Conservation (phyloP, 768 basidiomycete species). For the Suillus plorans region DNA sequence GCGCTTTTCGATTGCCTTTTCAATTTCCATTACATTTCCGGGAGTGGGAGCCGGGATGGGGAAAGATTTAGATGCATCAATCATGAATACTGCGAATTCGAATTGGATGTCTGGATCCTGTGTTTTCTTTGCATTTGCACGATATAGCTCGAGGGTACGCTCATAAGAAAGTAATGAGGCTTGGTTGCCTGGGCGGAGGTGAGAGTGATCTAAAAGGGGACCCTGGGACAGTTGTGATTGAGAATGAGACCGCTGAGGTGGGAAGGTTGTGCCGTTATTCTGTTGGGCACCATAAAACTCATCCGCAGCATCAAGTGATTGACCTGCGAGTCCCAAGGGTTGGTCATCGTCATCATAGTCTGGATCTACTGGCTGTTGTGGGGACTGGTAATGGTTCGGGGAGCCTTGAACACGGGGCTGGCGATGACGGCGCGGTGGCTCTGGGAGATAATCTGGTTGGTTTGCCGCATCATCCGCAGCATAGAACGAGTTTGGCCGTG, state of each 20-base stretch:
- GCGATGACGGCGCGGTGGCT: slow-evolving; percentile 14
- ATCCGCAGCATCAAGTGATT: slow-evolving; percentile 38
- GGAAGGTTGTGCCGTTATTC: slow-evolving; percentile 19
- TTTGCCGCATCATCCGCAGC: slow-evolving; percentile 21
- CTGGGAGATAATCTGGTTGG: slow-evolving; percentile 12
- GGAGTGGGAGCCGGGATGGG: slow-evolving; percentile 70
- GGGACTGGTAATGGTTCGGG: slow-evolving; percentile 12
- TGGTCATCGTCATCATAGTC: slow-evolving; percentile 42
- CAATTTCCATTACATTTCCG: slow-evolving; percentile 77
- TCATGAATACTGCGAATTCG: slow-evolving; percentile 98
- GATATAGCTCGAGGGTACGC: slow-evolving; percentile 95
- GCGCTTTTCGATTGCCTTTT: slow-evolving; percentile 75
- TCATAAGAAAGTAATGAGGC: slow-evolving; percentile 93
- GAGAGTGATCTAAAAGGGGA: slow-evolving; percentile 85
- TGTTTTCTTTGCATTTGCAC: slow-evolving; percentile 97
- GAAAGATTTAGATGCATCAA: slow-evolving; percentile 92
- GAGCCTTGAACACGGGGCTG: slow-evolving; percentile 22
- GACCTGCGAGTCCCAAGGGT: slow-evolving; percentile 29
- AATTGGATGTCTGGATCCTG: slow-evolving; percentile 97
- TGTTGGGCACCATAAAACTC: slow-evolving; percentile 36
- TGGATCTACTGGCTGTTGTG: slow-evolving; percentile 30
- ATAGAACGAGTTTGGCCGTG: slow-evolving; percentile 37
- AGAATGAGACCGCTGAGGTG: slow-evolving; percentile 57
- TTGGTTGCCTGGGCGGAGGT: slow-evolving; percentile 89
- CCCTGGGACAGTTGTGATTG: slow-evolving; percentile 50